Conservation (phyloP, 2,329 filamentous ascomycete species). For the Sporothrix variecibatus region DNA sequence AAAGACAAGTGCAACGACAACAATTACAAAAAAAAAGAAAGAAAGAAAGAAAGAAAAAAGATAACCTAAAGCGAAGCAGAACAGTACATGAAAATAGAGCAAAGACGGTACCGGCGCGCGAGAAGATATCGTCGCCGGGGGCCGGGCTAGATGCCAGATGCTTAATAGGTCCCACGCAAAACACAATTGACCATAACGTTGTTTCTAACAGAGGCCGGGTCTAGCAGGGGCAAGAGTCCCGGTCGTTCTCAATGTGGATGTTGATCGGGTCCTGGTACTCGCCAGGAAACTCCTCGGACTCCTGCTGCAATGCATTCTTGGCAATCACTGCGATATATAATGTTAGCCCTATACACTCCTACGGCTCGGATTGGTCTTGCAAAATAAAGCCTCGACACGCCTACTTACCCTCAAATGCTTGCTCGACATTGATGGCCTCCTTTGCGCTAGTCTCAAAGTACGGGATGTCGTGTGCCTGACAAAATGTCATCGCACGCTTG, state of each 20-base stretch:
- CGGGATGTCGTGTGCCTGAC: constrained; percentile 94
- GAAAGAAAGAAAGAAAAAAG: background rate
- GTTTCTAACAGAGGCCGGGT: background rate
- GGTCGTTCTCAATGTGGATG: constrained; percentile 92
- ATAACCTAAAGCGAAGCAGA: background rate
- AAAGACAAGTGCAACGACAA: background rate
- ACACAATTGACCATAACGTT: background rate
- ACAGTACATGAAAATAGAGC: background rate
- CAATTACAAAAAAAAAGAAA: background rate
- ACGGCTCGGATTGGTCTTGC: background rate
- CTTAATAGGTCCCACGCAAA: background rate
- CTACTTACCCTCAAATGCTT: constrained; percentile 64
- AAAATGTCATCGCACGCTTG: constrained; percentile 96
- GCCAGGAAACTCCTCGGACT: constrained; percentile 95
- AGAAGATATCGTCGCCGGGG: background rate
- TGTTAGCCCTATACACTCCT: constrained; percentile 17
- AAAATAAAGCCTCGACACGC: background rate
- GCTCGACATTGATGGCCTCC: constrained; percentile 97
- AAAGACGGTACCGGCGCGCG: background rate
- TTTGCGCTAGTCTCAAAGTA: constrained; percentile 99
- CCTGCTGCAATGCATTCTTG: constrained; percentile 90
- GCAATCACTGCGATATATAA: constrained; percentile 73
- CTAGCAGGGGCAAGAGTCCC: constrained; percentile 89
- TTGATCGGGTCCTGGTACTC: constrained; percentile 98
- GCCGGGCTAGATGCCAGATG: background rate